Percentiles rank a stretch among this genome's conserved stretches.
phyloP scores from a whole-genome alignment of 139 green algal genomes.

The Coelastrella sp. region DNA sequence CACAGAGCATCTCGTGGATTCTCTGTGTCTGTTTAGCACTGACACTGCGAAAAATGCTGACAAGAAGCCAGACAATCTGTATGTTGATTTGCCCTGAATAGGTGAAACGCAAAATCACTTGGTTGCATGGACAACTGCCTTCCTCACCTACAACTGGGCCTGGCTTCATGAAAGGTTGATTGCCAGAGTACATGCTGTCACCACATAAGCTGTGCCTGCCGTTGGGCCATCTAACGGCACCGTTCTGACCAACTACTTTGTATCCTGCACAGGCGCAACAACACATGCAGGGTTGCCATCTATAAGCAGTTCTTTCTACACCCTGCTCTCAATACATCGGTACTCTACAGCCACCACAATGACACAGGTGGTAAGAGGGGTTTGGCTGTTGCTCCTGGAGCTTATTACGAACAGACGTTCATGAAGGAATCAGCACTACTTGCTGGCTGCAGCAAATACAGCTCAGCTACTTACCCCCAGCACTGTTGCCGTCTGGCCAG shows the following conservation, averaged over 20 bases:
- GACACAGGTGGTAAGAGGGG: background rate
- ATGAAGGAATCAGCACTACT: no score
- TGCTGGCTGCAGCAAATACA: no score
- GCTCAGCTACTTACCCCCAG: background rate
- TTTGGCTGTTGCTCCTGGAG: background rate
- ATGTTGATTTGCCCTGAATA: no score
- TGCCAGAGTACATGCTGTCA: background rate
- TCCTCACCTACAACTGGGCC: slow-evolving; percentile 19
- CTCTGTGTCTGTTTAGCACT: no score
- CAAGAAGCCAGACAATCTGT: background rate
- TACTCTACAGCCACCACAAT: background rate
- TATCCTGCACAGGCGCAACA: background rate
- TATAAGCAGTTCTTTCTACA: background rate
- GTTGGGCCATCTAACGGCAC: slow-evolving; percentile 38
- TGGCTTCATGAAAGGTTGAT: slow-evolving; percentile 1
- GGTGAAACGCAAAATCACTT: no score
- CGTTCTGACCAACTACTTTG: slow-evolving; percentile 30
- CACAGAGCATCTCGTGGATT: no score
- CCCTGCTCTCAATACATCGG: background rate
- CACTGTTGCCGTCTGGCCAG: slow-evolving; percentile 28
- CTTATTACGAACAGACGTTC: background rate
- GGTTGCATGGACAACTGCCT: no score
- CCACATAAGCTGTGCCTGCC: slow-evolving; percentile 38
- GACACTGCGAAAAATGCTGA: no score
- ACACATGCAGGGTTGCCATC: no score